A percentile compares a stretch with the other conserved stretches of the same genome.
Evolutionary conservation across 2,329 filamentous ascomycete species (phyloP).

Genomic region (Colletotrichum sp.): DNA sequence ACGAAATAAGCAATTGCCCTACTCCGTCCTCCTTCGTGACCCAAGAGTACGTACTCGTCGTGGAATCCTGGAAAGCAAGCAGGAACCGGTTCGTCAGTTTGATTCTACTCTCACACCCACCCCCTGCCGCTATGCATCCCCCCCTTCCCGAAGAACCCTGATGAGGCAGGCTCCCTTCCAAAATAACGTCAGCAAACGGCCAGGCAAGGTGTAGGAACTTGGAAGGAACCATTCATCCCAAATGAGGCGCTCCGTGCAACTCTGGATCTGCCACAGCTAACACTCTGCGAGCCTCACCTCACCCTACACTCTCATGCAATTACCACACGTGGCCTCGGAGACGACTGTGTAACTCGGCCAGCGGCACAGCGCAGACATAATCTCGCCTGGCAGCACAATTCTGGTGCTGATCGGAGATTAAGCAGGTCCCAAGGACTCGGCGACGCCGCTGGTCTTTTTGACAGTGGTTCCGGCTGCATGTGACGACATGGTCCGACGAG

Average conservation of each 20-base stretch:
- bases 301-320: not conserved
- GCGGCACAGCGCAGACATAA: not conserved
- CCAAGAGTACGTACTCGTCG: not conserved
- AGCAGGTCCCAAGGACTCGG: not conserved
- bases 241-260: not conserved
- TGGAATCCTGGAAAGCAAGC: not conserved
- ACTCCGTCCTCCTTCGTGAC: not conserved
- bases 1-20: not conserved
- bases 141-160: not conserved
- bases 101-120: not conserved
- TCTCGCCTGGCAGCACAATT: not conserved
- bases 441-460: not conserved
- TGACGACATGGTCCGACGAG: not conserved
- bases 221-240: not conserved
- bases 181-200: not conserved
- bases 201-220: not conserved
- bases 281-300: not conserved
- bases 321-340: not conserved
- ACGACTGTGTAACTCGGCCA: not conserved
- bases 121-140: not conserved
- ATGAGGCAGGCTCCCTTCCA: not conserved
- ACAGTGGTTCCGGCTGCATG: not conserved
- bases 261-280: not conserved
- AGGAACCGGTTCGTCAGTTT: not conserved
- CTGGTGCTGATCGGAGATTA: conserved; percentile 12